Conservation (phyloP, 2,329 filamentous ascomycete species). For the Rugonectria rugulosa region DNA sequence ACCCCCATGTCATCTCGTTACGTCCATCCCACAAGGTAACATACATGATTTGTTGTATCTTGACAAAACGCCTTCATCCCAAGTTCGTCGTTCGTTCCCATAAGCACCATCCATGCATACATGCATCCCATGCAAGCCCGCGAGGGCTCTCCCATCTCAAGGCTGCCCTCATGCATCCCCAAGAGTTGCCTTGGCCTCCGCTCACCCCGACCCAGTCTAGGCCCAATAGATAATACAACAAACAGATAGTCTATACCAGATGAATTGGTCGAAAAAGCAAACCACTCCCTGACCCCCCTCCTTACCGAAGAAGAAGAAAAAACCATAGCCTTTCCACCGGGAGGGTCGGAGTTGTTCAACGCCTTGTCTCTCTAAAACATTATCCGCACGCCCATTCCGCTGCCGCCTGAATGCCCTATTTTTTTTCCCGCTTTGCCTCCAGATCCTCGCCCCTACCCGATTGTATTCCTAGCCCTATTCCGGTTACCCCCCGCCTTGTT, state of each 20-base stretch:
- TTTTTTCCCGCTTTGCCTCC: constrained; percentile 25
- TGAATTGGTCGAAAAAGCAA: constrained; percentile 28
- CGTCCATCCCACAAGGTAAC: constrained; percentile 1
- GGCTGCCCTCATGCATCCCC: constrained; percentile 15
- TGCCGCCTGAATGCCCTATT: constrained; percentile 19
- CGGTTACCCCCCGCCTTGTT: constrained; percentile 28
- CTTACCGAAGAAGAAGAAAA: neutral
- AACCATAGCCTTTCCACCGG: constrained; percentile 18
- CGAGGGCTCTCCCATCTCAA: constrained; percentile 32
- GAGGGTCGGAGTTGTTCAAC: constrained; percentile 28
- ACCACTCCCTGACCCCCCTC: constrained; percentile 16
- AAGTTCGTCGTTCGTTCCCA: constrained; percentile 26
- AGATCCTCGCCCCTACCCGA: constrained; percentile 23
- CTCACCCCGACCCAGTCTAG: constrained; percentile 29
- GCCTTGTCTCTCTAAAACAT: constrained; percentile 35
- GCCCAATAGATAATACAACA: constrained; percentile 34
- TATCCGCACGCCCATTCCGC: constrained; percentile 32
- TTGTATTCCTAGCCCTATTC: constrained; percentile 28
- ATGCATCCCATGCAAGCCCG: too few relatives aligned
- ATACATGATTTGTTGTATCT: constrained; percentile 22
- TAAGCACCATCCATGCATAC: constrained; percentile 16
- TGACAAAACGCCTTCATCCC: constrained; percentile 33
- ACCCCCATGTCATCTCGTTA: constrained; percentile 12
- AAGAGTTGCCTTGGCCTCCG: constrained; percentile 13
- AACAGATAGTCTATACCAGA: constrained; percentile 32